These are phyloP conservation scores for Calonectria crousiana DNA, from an alignment of 2,329 filamentous ascomycete genomes.

Conservation along the genomic window DNA sequence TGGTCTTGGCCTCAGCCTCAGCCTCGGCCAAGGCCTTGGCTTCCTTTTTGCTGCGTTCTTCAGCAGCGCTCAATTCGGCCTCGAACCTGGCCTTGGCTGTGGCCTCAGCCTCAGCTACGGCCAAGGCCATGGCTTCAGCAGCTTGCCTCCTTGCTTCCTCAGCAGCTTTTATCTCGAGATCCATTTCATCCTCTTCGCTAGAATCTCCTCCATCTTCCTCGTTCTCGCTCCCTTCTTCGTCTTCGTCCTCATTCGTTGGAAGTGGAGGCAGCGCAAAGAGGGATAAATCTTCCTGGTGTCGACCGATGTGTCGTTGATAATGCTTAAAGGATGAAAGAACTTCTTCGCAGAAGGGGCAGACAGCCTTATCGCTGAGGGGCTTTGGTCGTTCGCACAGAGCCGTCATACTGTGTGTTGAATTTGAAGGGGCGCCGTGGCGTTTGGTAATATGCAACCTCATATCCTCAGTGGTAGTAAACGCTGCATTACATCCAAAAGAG, in stretches of 20 bases:
- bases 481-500: background rate
- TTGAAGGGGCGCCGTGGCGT: background rate
- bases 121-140: too few species aligned
- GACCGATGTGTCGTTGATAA: background rate
- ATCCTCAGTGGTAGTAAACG: background rate
- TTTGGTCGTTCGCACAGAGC: background rate
- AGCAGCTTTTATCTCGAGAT: too few species aligned
- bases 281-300: background rate
- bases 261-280: background rate
- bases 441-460: background rate
- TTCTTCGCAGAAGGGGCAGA: background rate
- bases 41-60: too few species aligned
- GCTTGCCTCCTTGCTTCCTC: conserved; percentile 47
- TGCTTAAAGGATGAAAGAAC: background rate
- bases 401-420: background rate
- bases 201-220: background rate
- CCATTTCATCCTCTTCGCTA: background rate
- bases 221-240: background rate
- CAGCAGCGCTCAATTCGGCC: too few species aligned
- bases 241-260: background rate
- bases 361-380: background rate
- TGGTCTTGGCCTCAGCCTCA: too few species aligned
- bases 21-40: too few species aligned
- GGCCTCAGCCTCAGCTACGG: too few species aligned
- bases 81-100: too few species aligned